Evolutionary conservation across 2,329 filamentous ascomycete genomes (phyloP).

Genomic region (Aspergillus tanneri): DNA sequence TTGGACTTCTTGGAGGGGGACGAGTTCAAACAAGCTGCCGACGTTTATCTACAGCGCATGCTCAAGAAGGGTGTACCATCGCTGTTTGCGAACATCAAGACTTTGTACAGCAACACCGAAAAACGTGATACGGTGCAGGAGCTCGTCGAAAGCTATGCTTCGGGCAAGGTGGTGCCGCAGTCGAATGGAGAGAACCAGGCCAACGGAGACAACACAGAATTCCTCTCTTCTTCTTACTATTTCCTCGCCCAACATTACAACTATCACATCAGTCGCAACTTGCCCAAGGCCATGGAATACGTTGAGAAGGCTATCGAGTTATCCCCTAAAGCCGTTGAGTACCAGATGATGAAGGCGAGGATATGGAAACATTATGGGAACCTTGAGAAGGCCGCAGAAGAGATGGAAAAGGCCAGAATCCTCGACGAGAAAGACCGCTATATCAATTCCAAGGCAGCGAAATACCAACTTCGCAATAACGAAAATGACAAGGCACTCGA

Average conservation of each 20-base stretch:
- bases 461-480: conserved; percentile 92
- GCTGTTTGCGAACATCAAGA: conserved; percentile 94
- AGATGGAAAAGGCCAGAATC: conserved; percentile 82
- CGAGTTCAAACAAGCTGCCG: conserved; percentile 74
- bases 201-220: conserved; percentile 57
- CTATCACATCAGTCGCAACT: conserved; percentile 81
- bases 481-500: conserved; percentile 81
- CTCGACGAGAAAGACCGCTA: conserved; percentile 90
- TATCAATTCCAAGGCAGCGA: conserved; percentile 97
- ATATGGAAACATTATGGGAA: conserved; percentile 91
- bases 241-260: conserved; percentile 98
- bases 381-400: conserved; percentile 72
- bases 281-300: conserved; percentile 76
- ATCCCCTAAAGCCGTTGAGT: conserved; percentile 79
- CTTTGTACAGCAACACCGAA: conserved; percentile 73
- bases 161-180: conserved; percentile 51
- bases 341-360: conserved; percentile 90
- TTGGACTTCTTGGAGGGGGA: conserved; percentile 85
- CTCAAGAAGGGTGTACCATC: conserved; percentile 91
- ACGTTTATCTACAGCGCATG: conserved; percentile 78
- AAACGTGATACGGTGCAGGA: conserved; percentile 77
- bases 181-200: conserved; percentile 49
- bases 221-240: conserved; percentile 78
- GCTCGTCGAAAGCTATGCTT: conserved; percentile 75
- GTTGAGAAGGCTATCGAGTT: conserved; percentile 80